These are phyloP conservation scores for Schizosaccharomyces osmophilus DNA, from an alignment of 805 yeast genomes.

Conservation along the genomic window DNA sequence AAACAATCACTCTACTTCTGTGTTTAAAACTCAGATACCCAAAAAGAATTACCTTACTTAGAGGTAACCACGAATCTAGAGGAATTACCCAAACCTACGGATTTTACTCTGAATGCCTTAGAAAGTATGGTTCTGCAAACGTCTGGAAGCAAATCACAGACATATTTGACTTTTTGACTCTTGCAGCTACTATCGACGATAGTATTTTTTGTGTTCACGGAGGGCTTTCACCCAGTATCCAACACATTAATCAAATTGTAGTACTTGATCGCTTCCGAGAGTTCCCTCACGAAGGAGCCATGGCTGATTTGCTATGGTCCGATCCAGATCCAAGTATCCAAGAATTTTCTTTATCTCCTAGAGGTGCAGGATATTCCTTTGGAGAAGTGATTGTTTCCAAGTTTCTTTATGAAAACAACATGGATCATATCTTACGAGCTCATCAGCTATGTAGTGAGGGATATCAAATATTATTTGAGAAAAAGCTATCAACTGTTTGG, in stretches of 20 bases:
- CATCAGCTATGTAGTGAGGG: slow-evolving; percentile 96
- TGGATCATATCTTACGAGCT: slow-evolving; percentile 69
- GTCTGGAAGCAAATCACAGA: slow-evolving; percentile 86
- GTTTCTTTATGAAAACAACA: slow-evolving; percentile 51
- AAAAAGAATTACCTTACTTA: slow-evolving; percentile 45
- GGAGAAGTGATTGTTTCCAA: slow-evolving; percentile 77
- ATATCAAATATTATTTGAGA: slow-evolving; percentile 72
- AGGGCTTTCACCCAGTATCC: slow-evolving; percentile 76
- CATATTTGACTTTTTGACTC: slow-evolving; percentile 69
- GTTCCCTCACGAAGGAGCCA: slow-evolving; percentile 96
- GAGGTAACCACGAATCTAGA: slow-evolving; percentile 93
- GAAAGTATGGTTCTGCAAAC: slow-evolving; percentile 56
- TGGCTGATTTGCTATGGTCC: slow-evolving; percentile 97
- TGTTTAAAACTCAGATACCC: slow-evolving; percentile 78
- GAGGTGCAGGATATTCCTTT: slow-evolving; percentile 96
- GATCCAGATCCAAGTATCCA: slow-evolving; percentile 71
- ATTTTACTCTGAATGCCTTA: slow-evolving; percentile 77
- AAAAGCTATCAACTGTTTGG: slow-evolving; percentile 89
- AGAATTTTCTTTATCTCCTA: slow-evolving; percentile 57
- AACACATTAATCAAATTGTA: slow-evolving; percentile 72
- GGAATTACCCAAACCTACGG: slow-evolving; percentile 96
- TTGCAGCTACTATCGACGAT: slow-evolving; percentile 76
- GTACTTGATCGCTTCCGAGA: slow-evolving; percentile 80
- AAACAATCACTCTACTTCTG: slow-evolving; percentile 61
- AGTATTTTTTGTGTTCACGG: slow-evolving; percentile 89